Percentiles rank a stretch among this genome's conserved stretches.
These are phyloP conservation scores for Lactarius tabidus DNA, from an alignment of 768 basidiomycete species.

Conservation along the genomic window DNA sequence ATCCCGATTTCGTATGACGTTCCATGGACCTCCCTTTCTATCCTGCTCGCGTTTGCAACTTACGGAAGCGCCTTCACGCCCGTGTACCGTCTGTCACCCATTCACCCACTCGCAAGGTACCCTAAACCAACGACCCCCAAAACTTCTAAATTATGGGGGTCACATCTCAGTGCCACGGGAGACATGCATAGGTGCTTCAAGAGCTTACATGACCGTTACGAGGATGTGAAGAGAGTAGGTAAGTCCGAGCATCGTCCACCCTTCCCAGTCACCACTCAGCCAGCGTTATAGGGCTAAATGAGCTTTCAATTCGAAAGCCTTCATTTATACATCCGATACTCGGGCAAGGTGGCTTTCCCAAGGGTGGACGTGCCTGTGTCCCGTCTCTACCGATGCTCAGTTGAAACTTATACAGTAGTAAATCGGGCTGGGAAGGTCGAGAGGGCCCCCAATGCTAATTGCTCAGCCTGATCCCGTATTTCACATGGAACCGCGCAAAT, in stretches of 20 bases:
- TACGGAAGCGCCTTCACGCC: neutral
- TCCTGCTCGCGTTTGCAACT: neutral
- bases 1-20: neutral
- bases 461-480: neutral
- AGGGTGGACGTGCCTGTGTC: slow-evolving; percentile 36
- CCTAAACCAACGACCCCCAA: slow-evolving; percentile 34
- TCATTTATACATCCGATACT: slow-evolving; percentile 34
- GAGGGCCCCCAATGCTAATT: neutral
- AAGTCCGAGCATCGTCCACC: too few relatives aligned
- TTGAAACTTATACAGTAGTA: neutral
- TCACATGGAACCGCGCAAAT: neutral
- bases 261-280: neutral
- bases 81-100: neutral
- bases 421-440: neutral
- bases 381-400: neutral
- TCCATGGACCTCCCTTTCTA: neutral
- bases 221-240: slow-evolving; percentile 35
- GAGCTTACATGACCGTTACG: slow-evolving; percentile 37
- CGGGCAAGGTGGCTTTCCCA: slow-evolving; percentile 40
- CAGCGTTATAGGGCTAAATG: neutral
- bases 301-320: slow-evolving; percentile 31
- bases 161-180: slow-evolving; percentile 27
- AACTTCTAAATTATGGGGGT: slow-evolving; percentile 32
- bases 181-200: slow-evolving; percentile 32
- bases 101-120: slow-evolving; percentile 27